Evolutionary conservation across 2,329 filamentous ascomycete species (phyloP), one percentile per base, ranked within the genome.

Genomic region (Alternaria tenuissima): DNA sequence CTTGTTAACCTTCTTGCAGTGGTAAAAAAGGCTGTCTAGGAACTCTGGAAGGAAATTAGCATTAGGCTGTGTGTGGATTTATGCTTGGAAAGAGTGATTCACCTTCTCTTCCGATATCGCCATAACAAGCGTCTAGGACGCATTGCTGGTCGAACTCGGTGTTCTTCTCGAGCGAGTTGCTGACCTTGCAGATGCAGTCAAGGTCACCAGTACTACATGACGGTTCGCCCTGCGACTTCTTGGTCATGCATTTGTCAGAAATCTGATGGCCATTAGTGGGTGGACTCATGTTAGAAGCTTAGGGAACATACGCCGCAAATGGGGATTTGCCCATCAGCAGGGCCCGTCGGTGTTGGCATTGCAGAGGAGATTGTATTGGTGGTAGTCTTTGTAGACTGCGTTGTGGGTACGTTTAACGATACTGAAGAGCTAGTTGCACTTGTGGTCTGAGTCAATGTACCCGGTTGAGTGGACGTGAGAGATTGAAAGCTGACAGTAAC

Each of bases 141-240:
- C 68, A 69, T 6, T 58, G 49, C 20, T 57, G 57, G 5, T 59
- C 53, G 51, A 71, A 68, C 9, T 67, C 46, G 0, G 55, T 53
- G 20, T 65, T 71, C 1, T 57, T 55, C 0, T 32, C 59, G 5
- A 69, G 43, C 1, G 61, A 64, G 20, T 57, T 63, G 49, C 65
- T 66, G 36, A 36, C 34, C 3, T 60, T 59, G 58, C 67, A 71
- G 30, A 71, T 64, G 34, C 65, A 71, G 7, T 55, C 41, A 2
- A 71, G 52, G 2, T 69, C 62, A 7, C 49, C 41, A 2, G 43
- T 20, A 2, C 28, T n/a, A 36, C 68, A 69, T 1, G 46, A 43
- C 12, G 56, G 47, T 3, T 54, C 53, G 1, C 36, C 59, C 14
- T 53, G 28, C 4, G 55, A 24, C 41, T 57, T 51, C 8, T 34